Conservation (phyloP, 805 yeast genomes). For the Schwanniomyces occidentalis region DNA sequence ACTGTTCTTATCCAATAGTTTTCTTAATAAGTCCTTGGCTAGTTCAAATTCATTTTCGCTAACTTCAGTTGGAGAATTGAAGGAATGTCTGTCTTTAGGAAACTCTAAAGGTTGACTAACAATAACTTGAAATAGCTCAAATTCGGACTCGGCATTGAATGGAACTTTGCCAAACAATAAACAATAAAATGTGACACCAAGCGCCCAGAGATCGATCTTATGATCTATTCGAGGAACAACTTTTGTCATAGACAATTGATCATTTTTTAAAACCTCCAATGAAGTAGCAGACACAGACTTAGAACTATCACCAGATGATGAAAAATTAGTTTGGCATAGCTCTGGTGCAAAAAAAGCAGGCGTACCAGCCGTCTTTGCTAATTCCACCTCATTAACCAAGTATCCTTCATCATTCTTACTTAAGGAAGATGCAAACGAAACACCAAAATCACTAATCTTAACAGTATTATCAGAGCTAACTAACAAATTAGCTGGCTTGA, state of each 20-base stretch:
- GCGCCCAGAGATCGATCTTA: conserved; percentile 96
- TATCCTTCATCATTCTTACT: conserved; percentile 46
- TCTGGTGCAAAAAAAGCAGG: conserved; percentile 98
- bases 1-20: conserved; percentile 72
- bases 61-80: conserved; percentile 41
- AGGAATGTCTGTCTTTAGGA: conserved; percentile 44
- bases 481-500: conserved; percentile 89
- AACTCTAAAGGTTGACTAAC: conserved; percentile 58
- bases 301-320: conserved; percentile 14
- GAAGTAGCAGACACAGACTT: conserved; percentile 19
- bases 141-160: conserved; percentile 83
- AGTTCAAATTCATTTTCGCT: conserved; percentile 43
- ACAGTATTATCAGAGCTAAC: conserved; percentile 69
- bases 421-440: conserved; percentile 67
- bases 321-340: conserved; percentile 63
- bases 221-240: conserved; percentile 58
- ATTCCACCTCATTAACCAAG: conserved; percentile 60
- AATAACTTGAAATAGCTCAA: conserved; percentile 80
- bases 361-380: conserved; percentile 96
- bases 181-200: conserved; percentile 90
- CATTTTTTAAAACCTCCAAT: conserved; percentile 22
- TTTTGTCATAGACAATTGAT: conserved; percentile 17
- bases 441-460: conserved; percentile 96
- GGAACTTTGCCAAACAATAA: conserved; percentile 86
- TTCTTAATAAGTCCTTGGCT: conserved; percentile 58